Evolutionary conservation across 2,329 filamentous ascomycete genomes (phyloP), one percentile per base, ranked within the genome.

Genomic region (Emergomyces orientalis): DNA sequence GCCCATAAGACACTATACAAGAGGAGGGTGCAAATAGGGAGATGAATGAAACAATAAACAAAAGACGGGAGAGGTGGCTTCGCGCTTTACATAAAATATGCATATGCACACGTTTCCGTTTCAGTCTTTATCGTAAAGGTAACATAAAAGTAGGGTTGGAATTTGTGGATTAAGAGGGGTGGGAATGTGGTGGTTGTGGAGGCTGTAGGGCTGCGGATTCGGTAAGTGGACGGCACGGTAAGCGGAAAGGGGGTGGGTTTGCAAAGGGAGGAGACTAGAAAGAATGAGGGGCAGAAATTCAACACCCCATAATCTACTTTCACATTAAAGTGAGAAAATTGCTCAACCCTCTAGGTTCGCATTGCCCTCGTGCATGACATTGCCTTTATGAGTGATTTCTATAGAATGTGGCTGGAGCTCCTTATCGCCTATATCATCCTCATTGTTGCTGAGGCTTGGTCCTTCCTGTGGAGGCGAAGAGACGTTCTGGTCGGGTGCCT

Each of bases 351-450:
- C 59, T 25, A 60, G 14, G 32, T 52, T 30, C 45, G 25, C 17
- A 30, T 17, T n/a, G n/a, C 30, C 22, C 14, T 7, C 49, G 19
- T 32, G 47, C 25, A 41, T 37, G 5, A 37, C 11, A 30, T 17
- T 30, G 13, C n/a, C 22, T 22, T 6, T 37, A 37, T 22, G 47
- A 17, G 30, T 25, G 9, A 54, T 41, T 51, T 76, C 74, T 19
- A 75, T 70, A 6, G 74, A 75, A 17, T 72, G 71, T 25, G 71
- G 69, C 57, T 75, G 72, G 3, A 76, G 66, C 64, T 76, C 74
- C 58, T 76, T 76, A 0, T 74, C 71, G 34, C 66, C 67, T 3
- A 71, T 60, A 52, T 62, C 66, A 25, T 67, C 60, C 13, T 64
- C 62, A 45, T 63, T 61, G 49, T 68, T 37, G n/a, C 17, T 49